Base-by-base conservation (phyloP, 495 filamentous ascomycete species). In the Oleoguttula mirabilis region DNA sequence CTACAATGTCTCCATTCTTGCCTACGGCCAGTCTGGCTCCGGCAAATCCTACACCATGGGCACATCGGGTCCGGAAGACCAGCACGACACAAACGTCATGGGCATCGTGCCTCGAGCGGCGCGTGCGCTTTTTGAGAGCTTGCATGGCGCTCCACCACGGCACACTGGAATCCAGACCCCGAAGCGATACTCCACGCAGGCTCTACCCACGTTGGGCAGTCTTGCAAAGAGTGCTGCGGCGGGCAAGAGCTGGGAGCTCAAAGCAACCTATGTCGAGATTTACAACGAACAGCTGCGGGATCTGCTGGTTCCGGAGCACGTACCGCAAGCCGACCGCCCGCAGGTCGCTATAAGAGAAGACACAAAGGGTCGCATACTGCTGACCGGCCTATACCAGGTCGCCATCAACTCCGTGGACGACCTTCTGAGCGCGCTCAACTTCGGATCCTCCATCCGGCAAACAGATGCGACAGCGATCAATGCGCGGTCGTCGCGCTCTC, bases 31-130 rank as follows among this genome's bases (percentile, higher is more conserved):
- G 67, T 99, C 90, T n/a, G 90, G 90, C 27, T 86, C 90, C n/a
- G 90, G 90, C 54, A 99, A 99, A 64, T 99, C 90, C 1, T 96
- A 95, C 59, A 99, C 90, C 0, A 99, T 99, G 90, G 90, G 90
- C 30, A 99, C 90, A 1, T 82, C 90, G 2, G 85, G 88, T 2
- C 88, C 92, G 6, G 64, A 58, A 15, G 88, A 94, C 55, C 84
- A 94, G 55, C 69, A 66, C n/a, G 68, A 88, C 54, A 39, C 70
- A 33, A 71, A 80, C 10, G 63, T 75, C 0, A 93, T 57, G 94
- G 88, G 90, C 60, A 81, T 99, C 21, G 84, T 99, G 51, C 88
- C 90, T 23, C 84, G 90, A 45, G 92, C 90, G 34, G 90, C 86
- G 1, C 71, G 75, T 40, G 76, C 76, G 36, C 72, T 99, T 17